Base-by-base conservation (phyloP, 129 eudicot genomes). In the Chrysanthemum makinoi region DNA sequence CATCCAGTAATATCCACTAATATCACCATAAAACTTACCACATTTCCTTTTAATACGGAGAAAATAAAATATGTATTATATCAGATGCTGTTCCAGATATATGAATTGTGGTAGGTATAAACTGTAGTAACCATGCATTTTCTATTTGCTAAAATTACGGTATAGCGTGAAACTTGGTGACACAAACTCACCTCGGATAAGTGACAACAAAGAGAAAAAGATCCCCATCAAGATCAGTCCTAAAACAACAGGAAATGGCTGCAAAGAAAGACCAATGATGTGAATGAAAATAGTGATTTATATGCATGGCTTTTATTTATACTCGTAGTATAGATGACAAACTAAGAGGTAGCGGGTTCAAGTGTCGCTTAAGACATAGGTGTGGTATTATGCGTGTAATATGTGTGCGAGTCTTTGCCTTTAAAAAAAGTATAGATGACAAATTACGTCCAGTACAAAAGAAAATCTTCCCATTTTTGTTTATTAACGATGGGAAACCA, bases 161-260 rank as follows among this genome's bases (percentile, higher is more conserved):
- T 20, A 58, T 59, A 17, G 10, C 12, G 1, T 20, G 26, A 58
- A 58, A 59, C 10, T 10, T 44, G 11, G 16, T 22, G 46, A 18
- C 17, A 20, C 14, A 7, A 53, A 68, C 94, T 75, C 61, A 90
- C 97, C 95, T 85, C 80, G 86, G 75, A 82, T 70, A 54, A 90
- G 66, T n/a, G 95, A 87, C 82, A 87, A 46, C 49, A 81, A 26
- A 19, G 97, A 75, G 59, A 87, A 87, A 70, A 81, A 72, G 68
- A 90, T 75, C 33, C 95, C 97, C 68, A 65, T 70, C 73, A 82
- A 51, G 53, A 85, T 73, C 39, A 87, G 72, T 24, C 78, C 76
- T 33, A 87, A 75, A 64, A 90, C 89, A 72, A 85, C 30, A 11
- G 86, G 95, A 77, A 90, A 86, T 12, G 87, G 77, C 97, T 90